phyloP scores from a whole-genome alignment of 2,329 filamentous ascomycete species.

The Neofusicoccum umdonicola region DNA sequence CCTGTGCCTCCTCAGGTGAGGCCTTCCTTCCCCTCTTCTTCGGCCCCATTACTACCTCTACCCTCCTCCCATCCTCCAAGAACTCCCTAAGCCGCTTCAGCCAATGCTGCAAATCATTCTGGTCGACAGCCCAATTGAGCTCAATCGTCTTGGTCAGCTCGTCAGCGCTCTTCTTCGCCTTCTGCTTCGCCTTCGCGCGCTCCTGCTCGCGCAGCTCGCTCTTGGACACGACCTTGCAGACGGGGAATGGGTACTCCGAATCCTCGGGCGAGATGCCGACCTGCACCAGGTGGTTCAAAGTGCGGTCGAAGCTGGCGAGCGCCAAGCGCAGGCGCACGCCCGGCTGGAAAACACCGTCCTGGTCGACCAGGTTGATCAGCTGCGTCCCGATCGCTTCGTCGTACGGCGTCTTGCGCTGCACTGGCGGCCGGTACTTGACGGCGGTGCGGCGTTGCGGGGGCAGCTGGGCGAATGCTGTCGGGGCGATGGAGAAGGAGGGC shows the following conservation, averaged over 20 bases:
- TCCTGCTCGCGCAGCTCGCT: conserved; percentile 47
- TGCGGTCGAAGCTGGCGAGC: conserved; percentile 48
- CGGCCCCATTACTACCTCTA: conserved; percentile 69
- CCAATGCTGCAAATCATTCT: conserved; percentile 71
- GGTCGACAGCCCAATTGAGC: conserved; percentile 81
- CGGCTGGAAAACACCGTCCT: conserved; percentile 34
- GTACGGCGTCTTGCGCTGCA: conserved; percentile 39
- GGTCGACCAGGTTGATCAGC: conserved; percentile 45
- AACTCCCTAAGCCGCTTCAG: conserved; percentile 67
- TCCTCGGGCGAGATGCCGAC: conserved; percentile 35
- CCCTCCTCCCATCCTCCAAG: conserved; percentile 68
- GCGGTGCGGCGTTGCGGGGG: background rate
- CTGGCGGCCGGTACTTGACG: conserved; percentile 35
- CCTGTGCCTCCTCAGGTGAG: conserved; percentile 57
- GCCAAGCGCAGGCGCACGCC: conserved; percentile 33
- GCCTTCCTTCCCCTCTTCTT: conserved; percentile 64
- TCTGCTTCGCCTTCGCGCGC: conserved; percentile 44
- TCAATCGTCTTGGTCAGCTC: conserved; percentile 69
- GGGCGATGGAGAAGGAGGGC: background rate
- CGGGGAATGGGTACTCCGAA: conserved; percentile 50
- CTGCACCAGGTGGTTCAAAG: conserved; percentile 52
- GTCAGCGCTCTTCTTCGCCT: conserved; percentile 32
- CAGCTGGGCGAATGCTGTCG: background rate
- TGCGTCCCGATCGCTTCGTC: conserved; percentile 50
- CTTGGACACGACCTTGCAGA: conserved; percentile 71